Percentiles rank a stretch among this genome's conserved stretches.
Evolutionary conservation across 257 asterid genomes (phyloP).

Genomic region (Solanum commersonii): DNA sequence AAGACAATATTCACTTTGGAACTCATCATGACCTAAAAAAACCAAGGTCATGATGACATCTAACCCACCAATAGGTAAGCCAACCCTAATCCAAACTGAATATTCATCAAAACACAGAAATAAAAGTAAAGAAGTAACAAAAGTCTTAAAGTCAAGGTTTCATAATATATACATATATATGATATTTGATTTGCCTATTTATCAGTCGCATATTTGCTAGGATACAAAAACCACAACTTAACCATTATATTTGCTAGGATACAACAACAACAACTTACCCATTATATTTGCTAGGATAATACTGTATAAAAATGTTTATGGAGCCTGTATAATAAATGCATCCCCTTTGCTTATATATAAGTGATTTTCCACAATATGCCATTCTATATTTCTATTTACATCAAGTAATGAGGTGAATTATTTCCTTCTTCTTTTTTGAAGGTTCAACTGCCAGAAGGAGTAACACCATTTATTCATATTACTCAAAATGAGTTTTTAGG

Average conservation of each 20-base stretch:
- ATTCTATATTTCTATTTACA: conserved; percentile 5
- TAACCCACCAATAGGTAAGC: background rate
- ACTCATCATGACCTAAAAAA: background rate
- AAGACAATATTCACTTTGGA: background rate
- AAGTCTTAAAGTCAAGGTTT: background rate
- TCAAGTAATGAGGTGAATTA: conserved; percentile 6
- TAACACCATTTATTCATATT: conserved; percentile 41
- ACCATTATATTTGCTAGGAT: background rate
- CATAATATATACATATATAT: background rate
- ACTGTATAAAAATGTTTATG: background rate
- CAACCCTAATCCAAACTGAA: background rate
- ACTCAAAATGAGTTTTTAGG: conserved; percentile 51
- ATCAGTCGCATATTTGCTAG: background rate
- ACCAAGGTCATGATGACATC: background rate
- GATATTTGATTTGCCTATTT: background rate
- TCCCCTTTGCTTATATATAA: background rate
- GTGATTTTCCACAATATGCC: background rate
- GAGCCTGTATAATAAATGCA: background rate
- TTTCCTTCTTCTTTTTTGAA: conserved; percentile 27
- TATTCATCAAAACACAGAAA: background rate
- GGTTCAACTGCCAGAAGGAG: conserved; percentile 48
- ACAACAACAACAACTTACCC: background rate
- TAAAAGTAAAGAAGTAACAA: background rate
- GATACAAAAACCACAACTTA: background rate
- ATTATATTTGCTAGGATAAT: background rate